Percentiles rank a stretch among this genome's conserved stretches.
Conservation (phyloP, 1,284 basidiomycete genomes). For the Irpex rosettiformis region DNA sequence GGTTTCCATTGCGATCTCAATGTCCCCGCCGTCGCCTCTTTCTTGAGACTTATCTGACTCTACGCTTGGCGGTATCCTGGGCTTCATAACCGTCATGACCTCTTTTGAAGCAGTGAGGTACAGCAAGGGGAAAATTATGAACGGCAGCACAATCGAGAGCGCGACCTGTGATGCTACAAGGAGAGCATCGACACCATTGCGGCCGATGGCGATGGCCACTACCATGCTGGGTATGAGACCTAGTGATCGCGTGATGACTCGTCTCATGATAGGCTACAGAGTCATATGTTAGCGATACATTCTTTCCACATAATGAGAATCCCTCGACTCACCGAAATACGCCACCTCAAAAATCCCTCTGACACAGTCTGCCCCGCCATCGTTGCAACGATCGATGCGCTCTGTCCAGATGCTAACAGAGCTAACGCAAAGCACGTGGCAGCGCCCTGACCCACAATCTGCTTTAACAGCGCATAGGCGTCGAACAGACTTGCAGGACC, state of each 20-base stretch:
- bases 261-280: conserved; percentile 70
- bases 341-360: conserved; percentile 94
- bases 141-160: conserved; percentile 86
- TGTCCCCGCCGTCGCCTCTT: not conserved
- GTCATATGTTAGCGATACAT: conserved; percentile 5
- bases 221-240: conserved; percentile 85
- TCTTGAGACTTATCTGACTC: not conserved
- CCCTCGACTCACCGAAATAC: conserved; percentile 60
- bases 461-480: conserved; percentile 71
- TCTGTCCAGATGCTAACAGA: conserved; percentile 85
- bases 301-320: not conserved
- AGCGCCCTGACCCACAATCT: conserved; percentile 68
- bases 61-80: not conserved
- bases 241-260: conserved; percentile 81
- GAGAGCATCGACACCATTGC: conserved; percentile 74
- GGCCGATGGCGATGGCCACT: conserved; percentile 76
- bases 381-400: conserved; percentile 90
- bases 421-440: conserved; percentile 86
- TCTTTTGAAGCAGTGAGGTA: conserved; percentile 68
- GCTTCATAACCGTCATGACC: conserved; percentile 10
- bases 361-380: conserved; percentile 91
- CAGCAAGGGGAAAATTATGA: conserved; percentile 79
- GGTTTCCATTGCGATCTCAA: conserved; percentile 25
- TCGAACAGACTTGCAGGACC: conserved; percentile 77
- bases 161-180: conserved; percentile 89